Base-by-base conservation (phyloP, 345 rosid species). In the Corchorus capsularis region DNA sequence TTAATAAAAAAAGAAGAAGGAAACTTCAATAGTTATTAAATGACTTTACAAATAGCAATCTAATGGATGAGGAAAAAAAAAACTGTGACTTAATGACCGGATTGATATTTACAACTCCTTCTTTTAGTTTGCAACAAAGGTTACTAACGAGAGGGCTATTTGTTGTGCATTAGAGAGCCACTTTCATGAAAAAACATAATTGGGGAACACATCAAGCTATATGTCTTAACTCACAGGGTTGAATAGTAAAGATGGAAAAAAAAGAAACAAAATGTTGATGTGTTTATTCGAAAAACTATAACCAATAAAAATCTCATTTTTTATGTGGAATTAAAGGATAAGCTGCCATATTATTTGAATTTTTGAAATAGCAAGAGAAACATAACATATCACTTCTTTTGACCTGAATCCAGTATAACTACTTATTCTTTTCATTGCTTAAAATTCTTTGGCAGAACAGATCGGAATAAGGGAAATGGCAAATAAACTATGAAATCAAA, bases 1-100 rank as follows among this genome's bases (percentile, higher is more conserved):
- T 69, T 2, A n/a, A 56, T 34, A 32, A 65, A 79, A 53, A 75
- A 76, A 73, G 71, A 46, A 46, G 16, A 68, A 46, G 39, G 39
- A 69, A 49, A 49, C 72, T 3, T 3, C 3, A 32, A 27, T 22
- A 34, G 72, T 49, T 15, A 14, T 13, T 6, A 14, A 67, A 67
- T 3, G 9, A 14, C 27, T 4, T 68, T 14, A 47, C 72, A 47
- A 32, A 41, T 27, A 16, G 45, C 53, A 43, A 65, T 43, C 69
- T 8, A 19, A 19, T 43, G 4, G 6, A 43, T 19, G 10, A 19
- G 2, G 35, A 4, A 65, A 65, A n/a, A n/a, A 59, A 2, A 3
- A 16, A 17, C 50, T 27, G 3, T 9, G 39, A 60, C 63, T 4
- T 22, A 27, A 60, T 60, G 17, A 27, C 53, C 32, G 20, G 53